These are phyloP conservation scores for Dalbergia cultrata DNA, from an alignment of 306 rosid species.

Conservation along the genomic window DNA sequence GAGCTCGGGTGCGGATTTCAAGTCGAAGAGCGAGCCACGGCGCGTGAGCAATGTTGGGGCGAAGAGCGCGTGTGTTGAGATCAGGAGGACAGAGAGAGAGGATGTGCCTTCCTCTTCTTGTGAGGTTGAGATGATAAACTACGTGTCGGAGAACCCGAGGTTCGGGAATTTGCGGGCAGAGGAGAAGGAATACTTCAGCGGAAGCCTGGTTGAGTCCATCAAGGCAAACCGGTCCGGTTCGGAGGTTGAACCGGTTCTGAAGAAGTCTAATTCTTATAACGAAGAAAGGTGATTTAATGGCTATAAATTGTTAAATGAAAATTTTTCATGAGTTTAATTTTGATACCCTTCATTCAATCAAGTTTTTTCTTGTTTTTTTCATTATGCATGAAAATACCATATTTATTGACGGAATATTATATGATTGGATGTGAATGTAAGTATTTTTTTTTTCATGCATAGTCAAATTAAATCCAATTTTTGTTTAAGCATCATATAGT, in stretches of 20 bases:
- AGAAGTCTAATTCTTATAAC: slow-evolving; percentile 79
- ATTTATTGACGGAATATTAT: too few species aligned
- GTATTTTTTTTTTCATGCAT: too few species aligned
- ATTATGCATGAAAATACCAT: too few species aligned
- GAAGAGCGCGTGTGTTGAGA: neutral
- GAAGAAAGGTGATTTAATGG: slow-evolving; percentile 65
- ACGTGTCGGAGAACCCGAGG: slow-evolving; percentile 71
- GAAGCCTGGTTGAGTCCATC: slow-evolving; percentile 78
- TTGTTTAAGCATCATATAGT: too few species aligned
- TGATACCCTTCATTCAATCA: too few species aligned
- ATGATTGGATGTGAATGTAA: too few species aligned
- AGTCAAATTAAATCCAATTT: too few species aligned
- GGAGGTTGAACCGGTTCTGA: slow-evolving; percentile 51
- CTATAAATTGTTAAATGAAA: too few species aligned
- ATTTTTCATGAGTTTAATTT: too few species aligned
- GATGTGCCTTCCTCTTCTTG: neutral
- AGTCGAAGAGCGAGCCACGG: slow-evolving; percentile 43
- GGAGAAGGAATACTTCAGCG: slow-evolving; percentile 94
- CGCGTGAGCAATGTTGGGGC: slow-evolving; percentile 50
- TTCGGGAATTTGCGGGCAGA: slow-evolving; percentile 73
- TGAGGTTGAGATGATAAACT: neutral
- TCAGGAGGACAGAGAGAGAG: neutral
- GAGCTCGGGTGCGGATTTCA: slow-evolving; percentile 60
- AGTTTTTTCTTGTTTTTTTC: too few species aligned
- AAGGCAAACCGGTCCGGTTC: slow-evolving; percentile 38